Base-by-base conservation (phyloP, 352 stramenopile genomes). In the Saprolegnia diclina region DNA sequence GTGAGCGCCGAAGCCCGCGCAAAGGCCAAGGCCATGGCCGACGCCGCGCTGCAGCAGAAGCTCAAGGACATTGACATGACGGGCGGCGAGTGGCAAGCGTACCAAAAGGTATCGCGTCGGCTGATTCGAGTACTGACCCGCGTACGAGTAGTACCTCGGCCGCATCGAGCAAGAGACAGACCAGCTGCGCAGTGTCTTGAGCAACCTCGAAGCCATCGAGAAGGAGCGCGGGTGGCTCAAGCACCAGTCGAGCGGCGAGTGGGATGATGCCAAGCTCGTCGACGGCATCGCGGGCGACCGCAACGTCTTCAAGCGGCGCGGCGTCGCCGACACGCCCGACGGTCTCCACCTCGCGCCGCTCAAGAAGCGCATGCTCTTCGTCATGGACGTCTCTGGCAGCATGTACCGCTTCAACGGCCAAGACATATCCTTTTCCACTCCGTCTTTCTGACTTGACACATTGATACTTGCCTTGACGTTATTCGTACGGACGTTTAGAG, bases 381-480 rank as follows among this genome's bases (percentile, higher is more conserved):
- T 98, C 21, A 88, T 98, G 77, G 94, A 98, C 74, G 82, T 97
- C 19, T 96, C 82, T 64, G 94, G 85, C 48, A 94, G 81, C 29
- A 97, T 97, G 88, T 94, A 91, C 72, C 85, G 94, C 19, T 99
- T 98, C 74, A 98, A 98, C 73, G 79, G 87, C 37, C 94, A 97
- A 57, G 95, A 92, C 22, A 69, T 61, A 69, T 69, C 63, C 63
- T 69, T 61, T 69, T 45, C 42, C 35, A 59, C n/a, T 4, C 3
- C 52, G 19, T 55, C 21, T 48, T 6, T 3, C 4, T n/a, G 1
- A 2, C 29, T 37, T 29, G 18, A 22, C 9, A 50, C 38, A 18
- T 67, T 6, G 5, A 52, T 35, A 11, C 10, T 56, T 67, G 24
- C 13, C 3, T n/a, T 24, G 11, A 26, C 5, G 19, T 5, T 10